These are phyloP conservation scores for Nemania sp. DNA, from an alignment of 2,329 filamentous ascomycete species.

Conservation along the genomic window DNA sequence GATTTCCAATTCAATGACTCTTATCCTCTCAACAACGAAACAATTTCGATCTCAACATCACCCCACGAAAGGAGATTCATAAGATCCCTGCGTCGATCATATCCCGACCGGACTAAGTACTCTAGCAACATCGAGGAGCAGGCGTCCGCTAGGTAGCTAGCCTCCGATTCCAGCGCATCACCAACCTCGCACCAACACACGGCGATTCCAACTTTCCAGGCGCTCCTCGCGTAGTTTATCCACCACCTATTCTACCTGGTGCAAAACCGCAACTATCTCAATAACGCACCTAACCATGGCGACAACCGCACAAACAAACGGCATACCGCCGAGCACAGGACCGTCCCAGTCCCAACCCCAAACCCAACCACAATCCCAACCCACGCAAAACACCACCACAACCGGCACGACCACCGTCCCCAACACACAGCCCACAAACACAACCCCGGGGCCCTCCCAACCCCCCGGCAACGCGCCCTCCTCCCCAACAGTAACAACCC, in stretches of 20 bases:
- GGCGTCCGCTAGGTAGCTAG: neutral
- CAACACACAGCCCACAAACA: conserved; percentile 34
- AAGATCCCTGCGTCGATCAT: neutral
- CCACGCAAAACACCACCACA: conserved; percentile 28
- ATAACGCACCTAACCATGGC: conserved; percentile 26
- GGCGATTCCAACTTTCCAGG: neutral
- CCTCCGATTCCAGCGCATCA: neutral
- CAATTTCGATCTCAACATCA: neutral
- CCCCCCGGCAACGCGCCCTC: conserved; percentile 39
- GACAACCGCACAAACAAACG: conserved; percentile 34
- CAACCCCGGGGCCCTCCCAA: conserved; percentile 25
- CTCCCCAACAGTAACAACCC: conserved; percentile 47
- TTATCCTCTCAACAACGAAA: neutral
- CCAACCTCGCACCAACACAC: neutral
- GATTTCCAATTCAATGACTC: neutral
- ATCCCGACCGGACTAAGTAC: neutral
- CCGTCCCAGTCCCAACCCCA: conserved; percentile 30
- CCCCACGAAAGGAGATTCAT: neutral
- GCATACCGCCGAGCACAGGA: conserved; percentile 19
- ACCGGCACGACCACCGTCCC: conserved; percentile 34
- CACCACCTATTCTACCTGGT: neutral
- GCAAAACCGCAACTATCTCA: neutral
- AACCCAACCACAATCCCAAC: conserved; percentile 25
- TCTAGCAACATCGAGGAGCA: neutral
- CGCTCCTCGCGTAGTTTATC: neutral